A percentile compares a stretch with the other conserved stretches of the same genome.
Conservation (phyloP, 352 stramenopile species). For the Phytopythium kandeliae region DNA sequence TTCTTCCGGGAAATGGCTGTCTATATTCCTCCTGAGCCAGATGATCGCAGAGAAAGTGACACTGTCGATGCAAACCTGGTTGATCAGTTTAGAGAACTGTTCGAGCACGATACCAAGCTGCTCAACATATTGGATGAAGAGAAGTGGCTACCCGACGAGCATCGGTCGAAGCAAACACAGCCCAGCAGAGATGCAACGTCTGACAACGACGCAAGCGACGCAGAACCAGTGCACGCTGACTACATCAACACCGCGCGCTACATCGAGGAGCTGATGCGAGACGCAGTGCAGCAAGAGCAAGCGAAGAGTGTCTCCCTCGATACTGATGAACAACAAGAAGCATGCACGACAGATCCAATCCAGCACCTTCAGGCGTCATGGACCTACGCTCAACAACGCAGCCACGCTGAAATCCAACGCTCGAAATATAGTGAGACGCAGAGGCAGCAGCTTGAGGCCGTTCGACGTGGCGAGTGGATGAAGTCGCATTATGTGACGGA, state of each 20-base stretch:
- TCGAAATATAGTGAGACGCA: slow-evolving; percentile 4
- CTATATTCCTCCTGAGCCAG: slow-evolving; percentile 23
- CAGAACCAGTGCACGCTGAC: slow-evolving; percentile 12
- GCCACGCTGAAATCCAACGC: slow-evolving; percentile 3
- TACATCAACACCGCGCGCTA: slow-evolving; percentile 43
- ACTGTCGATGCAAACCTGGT: slow-evolving; percentile 20
- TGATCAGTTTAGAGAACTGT: slow-evolving; percentile 34
- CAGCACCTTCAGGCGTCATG: slow-evolving; percentile 24
- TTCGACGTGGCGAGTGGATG: slow-evolving; percentile 32
- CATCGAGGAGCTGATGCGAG: slow-evolving; percentile 42
- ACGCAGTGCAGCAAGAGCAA: slow-evolving; percentile 17
- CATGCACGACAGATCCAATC: slow-evolving; percentile 1
- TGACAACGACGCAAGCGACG: background rate
- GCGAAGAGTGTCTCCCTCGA: background rate
- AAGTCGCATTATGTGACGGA: slow-evolving; percentile 26
- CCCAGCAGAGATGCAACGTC: slow-evolving; percentile 11
- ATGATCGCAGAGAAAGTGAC: slow-evolving; percentile 1
- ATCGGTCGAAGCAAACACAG: slow-evolving; percentile 10
- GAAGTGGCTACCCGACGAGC: slow-evolving; percentile 31
- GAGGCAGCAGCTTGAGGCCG: slow-evolving; percentile 6
- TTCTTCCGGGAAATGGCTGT: slow-evolving; percentile 59
- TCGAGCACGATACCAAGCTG: slow-evolving; percentile 28
- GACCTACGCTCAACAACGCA: slow-evolving; percentile 16
- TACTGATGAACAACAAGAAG: slow-evolving; percentile 4
- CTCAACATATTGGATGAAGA: slow-evolving; percentile 46